Conservation (phyloP, 2,329 filamentous ascomycete genomes). For the Phaeoacremonium minimum region DNA sequence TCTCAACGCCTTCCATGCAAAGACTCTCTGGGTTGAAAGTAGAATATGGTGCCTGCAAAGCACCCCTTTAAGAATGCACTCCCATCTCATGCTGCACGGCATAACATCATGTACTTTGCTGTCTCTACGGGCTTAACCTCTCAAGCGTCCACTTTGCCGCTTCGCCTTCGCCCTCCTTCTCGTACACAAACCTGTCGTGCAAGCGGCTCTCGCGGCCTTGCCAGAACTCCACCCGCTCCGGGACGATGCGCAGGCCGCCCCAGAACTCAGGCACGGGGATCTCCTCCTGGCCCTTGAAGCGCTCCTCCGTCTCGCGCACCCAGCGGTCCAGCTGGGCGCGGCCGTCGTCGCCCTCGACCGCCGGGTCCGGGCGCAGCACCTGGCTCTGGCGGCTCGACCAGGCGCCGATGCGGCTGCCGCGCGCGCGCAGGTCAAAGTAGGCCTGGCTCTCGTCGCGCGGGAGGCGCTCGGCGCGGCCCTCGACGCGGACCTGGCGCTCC, state of each 20-base stretch:
- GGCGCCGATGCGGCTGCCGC: constrained; percentile 81
- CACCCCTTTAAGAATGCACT: too few relatives aligned
- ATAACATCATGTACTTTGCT: too few relatives aligned
- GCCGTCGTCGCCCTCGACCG: constrained; percentile 43
- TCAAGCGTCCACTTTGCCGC: constrained; percentile 68
- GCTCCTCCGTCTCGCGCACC: constrained; percentile 72
- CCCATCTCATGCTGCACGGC: too few relatives aligned
- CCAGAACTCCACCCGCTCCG: constrained; percentile 91
- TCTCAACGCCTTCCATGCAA: too few relatives aligned
- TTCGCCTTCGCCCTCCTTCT: constrained; percentile 37
- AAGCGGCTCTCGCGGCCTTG: constrained; percentile 85
- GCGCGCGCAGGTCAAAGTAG: constrained; percentile 65
- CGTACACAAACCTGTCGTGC: constrained; percentile 91
- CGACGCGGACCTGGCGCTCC: constrained; percentile 87
- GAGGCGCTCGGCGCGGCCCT: constrained; percentile 69
- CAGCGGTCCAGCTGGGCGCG: constrained; percentile 70
- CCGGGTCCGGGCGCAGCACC: constrained; percentile 51
- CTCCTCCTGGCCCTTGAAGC: constrained; percentile 69
- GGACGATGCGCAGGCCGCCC: constrained; percentile 84
- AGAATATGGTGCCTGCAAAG: too few relatives aligned
- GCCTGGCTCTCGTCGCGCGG: constrained; percentile 65
- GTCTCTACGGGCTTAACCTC: constrained; percentile 66
- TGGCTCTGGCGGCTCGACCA: constrained; percentile 91
- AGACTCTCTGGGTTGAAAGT: too few relatives aligned
- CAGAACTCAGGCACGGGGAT: constrained; percentile 93